Conservation (phyloP, 2,329 filamentous ascomycete species). For the Phaeosphaeriaceae sp. region DNA sequence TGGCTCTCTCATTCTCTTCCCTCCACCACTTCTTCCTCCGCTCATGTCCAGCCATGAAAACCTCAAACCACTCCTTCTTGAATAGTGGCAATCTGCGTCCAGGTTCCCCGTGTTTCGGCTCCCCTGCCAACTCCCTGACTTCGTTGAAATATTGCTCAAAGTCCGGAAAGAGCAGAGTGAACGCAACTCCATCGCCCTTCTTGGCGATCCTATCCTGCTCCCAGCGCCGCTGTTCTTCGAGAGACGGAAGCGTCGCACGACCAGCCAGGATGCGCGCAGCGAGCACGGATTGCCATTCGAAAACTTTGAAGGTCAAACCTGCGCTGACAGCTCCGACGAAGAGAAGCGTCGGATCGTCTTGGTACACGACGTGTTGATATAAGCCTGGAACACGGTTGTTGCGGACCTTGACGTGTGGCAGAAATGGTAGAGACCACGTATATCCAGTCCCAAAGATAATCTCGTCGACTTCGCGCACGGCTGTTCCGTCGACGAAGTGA, state of each 20-base stretch:
- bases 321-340: slow-evolving; percentile 64
- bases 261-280: slow-evolving; percentile 66
- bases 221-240: slow-evolving; percentile 62
- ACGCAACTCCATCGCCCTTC: slow-evolving; percentile 64
- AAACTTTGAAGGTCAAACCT: slow-evolving; percentile 69
- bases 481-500: slow-evolving; percentile 63
- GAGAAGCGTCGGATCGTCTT: slow-evolving; percentile 60
- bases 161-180: slow-evolving; percentile 65
- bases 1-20: slow-evolving; percentile 55
- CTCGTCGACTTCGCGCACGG: slow-evolving; percentile 62
- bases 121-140: slow-evolving; percentile 59
- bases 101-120: slow-evolving; percentile 48
- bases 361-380: slow-evolving; percentile 66
- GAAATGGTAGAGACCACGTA: slow-evolving; percentile 68
- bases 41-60: slow-evolving; percentile 63
- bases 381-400: slow-evolving; percentile 64
- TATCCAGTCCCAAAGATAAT: slow-evolving; percentile 74
- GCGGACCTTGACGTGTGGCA: slow-evolving; percentile 53
- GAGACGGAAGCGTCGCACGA: slow-evolving; percentile 58
- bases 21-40: slow-evolving; percentile 66
- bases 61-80: slow-evolving; percentile 55
- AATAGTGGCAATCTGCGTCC: slow-evolving; percentile 56
- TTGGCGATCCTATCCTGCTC: slow-evolving; percentile 61
- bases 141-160: slow-evolving; percentile 71
- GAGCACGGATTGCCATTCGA: slow-evolving; percentile 72